phyloP scores from a whole-genome alignment of 306 rosid genomes.

The Pueraria montana region DNA sequence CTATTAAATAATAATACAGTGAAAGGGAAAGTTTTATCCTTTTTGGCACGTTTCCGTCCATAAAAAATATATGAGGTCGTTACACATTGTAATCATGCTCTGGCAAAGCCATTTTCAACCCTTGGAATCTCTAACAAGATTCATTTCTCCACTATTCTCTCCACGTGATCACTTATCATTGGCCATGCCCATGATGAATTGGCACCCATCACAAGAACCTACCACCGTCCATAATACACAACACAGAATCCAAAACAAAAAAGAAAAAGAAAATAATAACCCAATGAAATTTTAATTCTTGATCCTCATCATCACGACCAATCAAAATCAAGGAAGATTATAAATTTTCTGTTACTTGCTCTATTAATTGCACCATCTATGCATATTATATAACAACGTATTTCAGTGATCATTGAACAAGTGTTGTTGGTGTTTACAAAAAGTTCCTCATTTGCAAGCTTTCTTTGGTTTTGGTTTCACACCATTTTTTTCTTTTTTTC shows the following conservation, averaged over 20 bases:
- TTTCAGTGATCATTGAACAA: not conserved
- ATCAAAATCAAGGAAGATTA: not conserved
- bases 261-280: not conserved
- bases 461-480: not conserved
- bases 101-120: not conserved
- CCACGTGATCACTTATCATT: conserved; percentile 21
- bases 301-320: not conserved
- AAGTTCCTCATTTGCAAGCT: conserved; percentile 13
- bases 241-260: not conserved
- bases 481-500: not conserved
- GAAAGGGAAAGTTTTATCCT: not conserved
- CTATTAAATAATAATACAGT: no score
- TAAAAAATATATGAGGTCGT: not conserved
- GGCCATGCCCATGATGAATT: not conserved
- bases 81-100: not conserved
- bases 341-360: not conserved
- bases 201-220: not conserved
- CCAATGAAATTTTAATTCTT: not conserved
- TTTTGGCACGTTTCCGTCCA: not conserved
- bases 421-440: not conserved
- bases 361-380: not conserved
- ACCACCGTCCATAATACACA: not conserved
- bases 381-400: not conserved
- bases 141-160: conserved; percentile 39
- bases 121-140: conserved; percentile 51